These are phyloP conservation scores for Arthroderma uncinatum DNA, from an alignment of 2,329 filamentous ascomycete genomes.

Conservation along the genomic window DNA sequence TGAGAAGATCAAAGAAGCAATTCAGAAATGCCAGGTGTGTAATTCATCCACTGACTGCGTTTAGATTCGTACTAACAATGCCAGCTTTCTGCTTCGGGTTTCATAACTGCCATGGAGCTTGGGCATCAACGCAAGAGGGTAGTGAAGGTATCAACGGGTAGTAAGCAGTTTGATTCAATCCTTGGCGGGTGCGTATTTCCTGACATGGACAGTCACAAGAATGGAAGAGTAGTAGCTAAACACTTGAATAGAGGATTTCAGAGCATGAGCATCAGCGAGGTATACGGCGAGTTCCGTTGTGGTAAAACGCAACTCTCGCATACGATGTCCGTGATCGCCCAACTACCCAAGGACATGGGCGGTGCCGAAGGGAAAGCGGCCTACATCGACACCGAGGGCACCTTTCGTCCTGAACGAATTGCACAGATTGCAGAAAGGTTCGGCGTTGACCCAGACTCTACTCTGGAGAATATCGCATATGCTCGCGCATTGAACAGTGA, in stretches of 20 bases:
- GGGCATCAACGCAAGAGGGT: constrained; percentile 52
- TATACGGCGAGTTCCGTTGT: constrained; percentile 40
- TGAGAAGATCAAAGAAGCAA: constrained; percentile 59
- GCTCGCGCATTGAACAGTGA: constrained; percentile 56
- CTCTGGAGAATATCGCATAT: constrained; percentile 57
- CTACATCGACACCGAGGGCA: constrained; percentile 57
- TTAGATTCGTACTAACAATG: neutral
- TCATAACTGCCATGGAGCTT: constrained; percentile 56
- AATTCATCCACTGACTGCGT: neutral
- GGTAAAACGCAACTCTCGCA: constrained; percentile 61
- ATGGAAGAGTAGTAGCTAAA: neutral
- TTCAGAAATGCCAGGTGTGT: constrained; percentile 47
- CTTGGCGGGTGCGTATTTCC: constrained; percentile 44
- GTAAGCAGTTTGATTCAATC: constrained; percentile 55
- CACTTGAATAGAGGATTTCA: constrained; percentile 47
- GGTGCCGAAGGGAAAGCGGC: constrained; percentile 59
- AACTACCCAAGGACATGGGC: constrained; percentile 46
- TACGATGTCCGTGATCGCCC: constrained; percentile 56
- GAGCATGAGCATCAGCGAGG: constrained; percentile 56
- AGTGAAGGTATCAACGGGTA: constrained; percentile 57
- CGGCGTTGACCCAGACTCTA: constrained; percentile 46
- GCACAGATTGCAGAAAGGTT: constrained; percentile 56
- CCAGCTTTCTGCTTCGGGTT: constrained; percentile 48
- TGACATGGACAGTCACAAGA: neutral
- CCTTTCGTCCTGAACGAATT: constrained; percentile 57